Percentiles rank a stretch among this genome's conserved stretches.
Evolutionary conservation across 305 asterid species (phyloP).

Genomic region (Salvia sclarea): DNA sequence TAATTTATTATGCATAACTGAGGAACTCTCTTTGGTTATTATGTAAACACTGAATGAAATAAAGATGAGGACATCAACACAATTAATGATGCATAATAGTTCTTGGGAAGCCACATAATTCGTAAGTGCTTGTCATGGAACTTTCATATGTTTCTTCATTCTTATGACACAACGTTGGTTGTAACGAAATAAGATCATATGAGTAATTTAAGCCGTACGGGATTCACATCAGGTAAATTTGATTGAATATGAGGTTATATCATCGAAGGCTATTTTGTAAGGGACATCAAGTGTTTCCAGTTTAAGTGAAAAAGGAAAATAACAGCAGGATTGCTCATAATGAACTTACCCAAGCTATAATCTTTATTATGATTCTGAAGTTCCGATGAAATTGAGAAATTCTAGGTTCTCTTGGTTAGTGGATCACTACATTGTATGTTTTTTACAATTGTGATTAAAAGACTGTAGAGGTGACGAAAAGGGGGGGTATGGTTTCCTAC

Average conservation of each 20-base stretch:
- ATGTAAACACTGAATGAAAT: conserved; percentile 12
- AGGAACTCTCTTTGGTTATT: conserved; percentile 14
- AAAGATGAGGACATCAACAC: conserved; percentile 22
- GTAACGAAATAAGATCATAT: background rate
- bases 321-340: conserved; percentile 3
- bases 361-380: conserved; percentile 5
- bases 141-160: conserved; percentile 17
- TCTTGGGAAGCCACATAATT: conserved; percentile 22
- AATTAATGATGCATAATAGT: conserved; percentile 12
- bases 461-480: background rate
- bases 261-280: background rate
- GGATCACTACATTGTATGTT: conserved; percentile 4
- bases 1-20: background rate
- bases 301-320: background rate
- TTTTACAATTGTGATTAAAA: background rate
- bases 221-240: conserved; percentile 1
- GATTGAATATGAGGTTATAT: background rate
- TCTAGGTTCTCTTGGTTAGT: background rate
- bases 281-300: background rate
- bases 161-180: background rate
- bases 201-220: background rate
- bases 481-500: background rate
- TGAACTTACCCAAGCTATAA: background rate
- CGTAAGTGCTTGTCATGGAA: conserved; percentile 15
- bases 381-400: conserved; percentile 1